Evolutionary conservation across 441 rosid species (phyloP), one percentile per base, ranked within the genome.

Genomic region (Dalechampia spathulata): DNA sequence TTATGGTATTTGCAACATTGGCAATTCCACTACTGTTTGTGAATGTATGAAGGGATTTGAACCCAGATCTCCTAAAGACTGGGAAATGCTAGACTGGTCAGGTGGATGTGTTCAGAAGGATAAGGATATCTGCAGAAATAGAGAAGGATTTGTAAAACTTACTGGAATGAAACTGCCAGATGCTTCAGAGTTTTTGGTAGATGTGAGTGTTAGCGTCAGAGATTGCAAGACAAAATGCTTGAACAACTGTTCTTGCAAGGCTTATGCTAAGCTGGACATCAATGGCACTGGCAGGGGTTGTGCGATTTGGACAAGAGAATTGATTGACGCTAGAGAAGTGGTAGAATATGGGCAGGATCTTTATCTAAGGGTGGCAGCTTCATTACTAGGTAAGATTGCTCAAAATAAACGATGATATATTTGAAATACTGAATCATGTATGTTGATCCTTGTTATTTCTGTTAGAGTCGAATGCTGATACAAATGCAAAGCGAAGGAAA

Each of bases 11-110:
- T 86, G 95, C 14, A 81, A 83, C 51, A 61, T 81, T 9, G 83
- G 95, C 14, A 81, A 83, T 49, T 75, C 84, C 2, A 83, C 91
- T 5, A 79, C 11, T 15, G 12, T 80, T 22, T 86, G 91, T 55
- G 62, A 75, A 15, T 86, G 91, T 54, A 64, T 73, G 0, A 52
- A 1, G 37, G 95, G 95, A 38, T 83, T 86, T 50, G 45, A 48
- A 17, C 85, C 89, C 2, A 78, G 45, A 73, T 75, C 68, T 21
- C 65, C 63, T 7, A 60, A 64, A 52, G 83, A 75, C 2, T 77
- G 92, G 92, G 52, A 22, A 27, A 54, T 81, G 16, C 66, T 86
- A 41, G 81, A 78, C 21, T 83, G 89, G 23, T 72, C 81, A 0
- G 71, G 13, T 15, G 92, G 95, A 60, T 87, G 95, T 48, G 49